Evolutionary conservation across 1,284 basidiomycete genomes (phyloP).

Genomic region (Phellopilus nigrolimitatus): DNA sequence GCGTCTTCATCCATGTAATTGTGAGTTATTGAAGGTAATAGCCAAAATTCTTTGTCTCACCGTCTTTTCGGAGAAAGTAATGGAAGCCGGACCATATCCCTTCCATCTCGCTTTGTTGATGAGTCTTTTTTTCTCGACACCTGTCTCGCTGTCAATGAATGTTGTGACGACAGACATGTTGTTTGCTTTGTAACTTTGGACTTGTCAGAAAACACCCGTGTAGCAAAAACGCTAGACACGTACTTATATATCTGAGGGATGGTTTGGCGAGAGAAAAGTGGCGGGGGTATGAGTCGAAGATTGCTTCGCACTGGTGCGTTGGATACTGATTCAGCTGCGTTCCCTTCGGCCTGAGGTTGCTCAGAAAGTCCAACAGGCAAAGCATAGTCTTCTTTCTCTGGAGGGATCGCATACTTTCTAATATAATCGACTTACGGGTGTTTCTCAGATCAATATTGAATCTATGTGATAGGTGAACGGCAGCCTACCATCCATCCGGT

Average conservation of each 20-base stretch:
- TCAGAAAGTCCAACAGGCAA: conserved; percentile 27
- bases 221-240: conserved; percentile 18
- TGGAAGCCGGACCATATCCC: conserved; percentile 65
- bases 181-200: conserved; percentile 68
- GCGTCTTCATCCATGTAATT: neutral
- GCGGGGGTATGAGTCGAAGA: conserved; percentile 74
- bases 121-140: conserved; percentile 74
- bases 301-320: conserved; percentile 37
- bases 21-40: conserved; percentile 8
- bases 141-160: conserved; percentile 64
- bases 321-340: conserved; percentile 11
- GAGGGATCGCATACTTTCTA: conserved; percentile 59
- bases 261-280: conserved; percentile 74
- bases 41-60: conserved; percentile 32
- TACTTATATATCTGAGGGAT: conserved; percentile 79
- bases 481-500: conserved; percentile 69
- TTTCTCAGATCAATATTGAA: neutral
- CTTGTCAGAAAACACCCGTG: neutral
- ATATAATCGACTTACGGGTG: conserved; percentile 63
- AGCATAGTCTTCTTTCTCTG: conserved; percentile 60
- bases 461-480: neutral
- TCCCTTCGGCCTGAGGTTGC: conserved; percentile 17
- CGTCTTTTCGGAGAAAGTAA: conserved; percentile 59
- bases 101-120: conserved; percentile 80
- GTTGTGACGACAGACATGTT: conserved; percentile 65